Conservation (phyloP, 129 eudicot species). For the Arctium minus region DNA sequence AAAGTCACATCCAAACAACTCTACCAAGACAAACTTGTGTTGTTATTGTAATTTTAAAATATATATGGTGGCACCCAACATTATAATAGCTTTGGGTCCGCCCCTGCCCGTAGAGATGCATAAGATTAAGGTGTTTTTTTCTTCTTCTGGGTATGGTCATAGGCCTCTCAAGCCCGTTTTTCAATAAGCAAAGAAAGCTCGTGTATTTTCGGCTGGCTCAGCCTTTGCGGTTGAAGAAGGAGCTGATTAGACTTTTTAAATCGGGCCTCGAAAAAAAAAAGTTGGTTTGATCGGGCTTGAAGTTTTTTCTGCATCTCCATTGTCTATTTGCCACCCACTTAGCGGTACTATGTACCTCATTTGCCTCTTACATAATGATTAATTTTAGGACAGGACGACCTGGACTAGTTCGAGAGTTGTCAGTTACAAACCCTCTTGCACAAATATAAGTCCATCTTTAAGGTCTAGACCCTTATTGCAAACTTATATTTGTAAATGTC, state of each 20-base stretch:
- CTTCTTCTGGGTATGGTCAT: too few species aligned
- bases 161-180: too few species aligned
- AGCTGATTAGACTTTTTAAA: neutral
- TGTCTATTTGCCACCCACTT: neutral
- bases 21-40: too few species aligned
- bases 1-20: too few species aligned
- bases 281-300: neutral
- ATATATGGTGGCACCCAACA: too few species aligned
- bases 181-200: too few species aligned
- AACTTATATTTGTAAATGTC: neutral
- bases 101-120: too few species aligned
- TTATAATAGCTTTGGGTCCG: too few species aligned
- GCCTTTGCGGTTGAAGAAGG: neutral
- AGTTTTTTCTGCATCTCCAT: neutral
- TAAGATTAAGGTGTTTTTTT: too few species aligned
- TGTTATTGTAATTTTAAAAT: too few species aligned
- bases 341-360: neutral
- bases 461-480: neutral
- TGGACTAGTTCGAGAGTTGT: neutral
- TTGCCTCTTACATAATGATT: neutral
- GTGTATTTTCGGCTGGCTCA: neutral
- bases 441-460: too few species aligned
- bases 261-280: neutral
- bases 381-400: neutral
- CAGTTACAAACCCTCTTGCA: neutral